Base-by-base conservation (phyloP, 2,329 filamentous ascomycete species). In the Bipolaris gigantea region DNA sequence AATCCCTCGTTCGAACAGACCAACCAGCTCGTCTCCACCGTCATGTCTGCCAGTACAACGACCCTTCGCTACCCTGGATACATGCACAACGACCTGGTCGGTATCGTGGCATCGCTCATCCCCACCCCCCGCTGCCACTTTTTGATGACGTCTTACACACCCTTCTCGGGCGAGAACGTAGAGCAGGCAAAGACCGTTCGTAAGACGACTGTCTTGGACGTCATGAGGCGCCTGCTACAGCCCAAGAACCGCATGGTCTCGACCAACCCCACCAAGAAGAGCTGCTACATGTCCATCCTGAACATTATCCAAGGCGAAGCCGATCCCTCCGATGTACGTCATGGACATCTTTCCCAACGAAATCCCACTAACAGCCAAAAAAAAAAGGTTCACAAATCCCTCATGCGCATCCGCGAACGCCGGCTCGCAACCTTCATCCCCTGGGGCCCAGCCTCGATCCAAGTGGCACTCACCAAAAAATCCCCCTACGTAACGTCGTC, bases 211-310 rank as follows among this genome's bases (percentile, higher is more conserved):
- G 94, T 99, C 8, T 78, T 99, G 36, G 94, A 99, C 73, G 95
- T 99, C 59, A 99, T 99, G 94, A 86, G 94, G 53, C 85, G 94
- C 55, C 80, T 99, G 21, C 80, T 99, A 54, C 95, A 99, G 76
- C 94, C 94, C 35, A 99, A 99, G 82, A 99, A 99, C 77, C 88
- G 95, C 73, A 99, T 99, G 94, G 94, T 99, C 41, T 96, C 92
- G 21, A 96, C 94, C 19, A 89, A 92, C 52, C 92, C 93, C 1
- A 90, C 89, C 67, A 97, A 97, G 80, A 95, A 91, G 79, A 97
- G 92, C 78, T 99, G 94, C 80, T 99, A 99, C 79, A 97, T 99
- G 71, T 96, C 92, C 43, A 97, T 99, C 65, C 81, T 99, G 59
- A 97, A 99, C 76, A 96, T 99, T 67, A 99, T 99, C 67, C 94